Evolutionary conservation across 768 basidiomycete species (phyloP).

Genomic region (Leccinum broughii): DNA sequence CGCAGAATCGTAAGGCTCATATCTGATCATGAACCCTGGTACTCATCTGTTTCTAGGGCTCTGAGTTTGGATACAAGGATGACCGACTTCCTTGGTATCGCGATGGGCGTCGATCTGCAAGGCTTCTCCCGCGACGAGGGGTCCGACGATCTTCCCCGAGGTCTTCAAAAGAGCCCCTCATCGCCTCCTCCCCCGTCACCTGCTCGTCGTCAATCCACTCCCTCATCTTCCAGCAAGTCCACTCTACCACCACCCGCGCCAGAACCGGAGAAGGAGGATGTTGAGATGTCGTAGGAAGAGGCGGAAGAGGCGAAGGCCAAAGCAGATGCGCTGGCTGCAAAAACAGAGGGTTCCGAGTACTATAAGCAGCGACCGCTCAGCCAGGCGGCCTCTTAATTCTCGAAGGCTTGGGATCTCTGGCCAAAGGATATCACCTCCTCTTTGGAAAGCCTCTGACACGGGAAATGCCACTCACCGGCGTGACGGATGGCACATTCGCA

Average conservation of each 20-base stretch:
- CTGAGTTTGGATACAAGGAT: slow-evolving; percentile 79
- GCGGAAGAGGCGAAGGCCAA: slow-evolving; percentile 72
- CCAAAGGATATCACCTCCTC: slow-evolving; percentile 90
- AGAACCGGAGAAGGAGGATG: slow-evolving; percentile 46
- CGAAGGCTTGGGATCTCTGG: slow-evolving; percentile 92
- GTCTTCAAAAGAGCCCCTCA: slow-evolving; percentile 36
- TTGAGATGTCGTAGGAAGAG: slow-evolving; percentile 65
- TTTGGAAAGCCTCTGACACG: slow-evolving; percentile 26
- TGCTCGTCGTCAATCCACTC: slow-evolving; percentile 34
- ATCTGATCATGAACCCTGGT: not conserved
- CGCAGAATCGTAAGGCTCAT: slow-evolving; percentile 50
- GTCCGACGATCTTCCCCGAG: slow-evolving; percentile 75
- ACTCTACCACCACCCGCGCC: slow-evolving; percentile 40
- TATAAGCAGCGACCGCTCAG: slow-evolving; percentile 88
- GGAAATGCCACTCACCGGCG: too few relatives aligned
- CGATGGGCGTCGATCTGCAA: slow-evolving; percentile 92
- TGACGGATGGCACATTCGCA: too few relatives aligned
- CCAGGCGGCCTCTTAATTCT: slow-evolving; percentile 74
- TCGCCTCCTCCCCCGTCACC: slow-evolving; percentile 24
- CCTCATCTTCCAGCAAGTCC: slow-evolving; percentile 43
- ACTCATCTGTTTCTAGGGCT: slow-evolving; percentile 39
- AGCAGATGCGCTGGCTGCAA: slow-evolving; percentile 76
- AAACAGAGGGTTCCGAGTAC: slow-evolving; percentile 73
- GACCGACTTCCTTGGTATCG: slow-evolving; percentile 89
- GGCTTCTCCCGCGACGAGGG: slow-evolving; percentile 84